These are phyloP conservation scores for Phalaenopsis hybrid DNA, from an alignment of 116 monocot genomes.

Conservation along the genomic window DNA sequence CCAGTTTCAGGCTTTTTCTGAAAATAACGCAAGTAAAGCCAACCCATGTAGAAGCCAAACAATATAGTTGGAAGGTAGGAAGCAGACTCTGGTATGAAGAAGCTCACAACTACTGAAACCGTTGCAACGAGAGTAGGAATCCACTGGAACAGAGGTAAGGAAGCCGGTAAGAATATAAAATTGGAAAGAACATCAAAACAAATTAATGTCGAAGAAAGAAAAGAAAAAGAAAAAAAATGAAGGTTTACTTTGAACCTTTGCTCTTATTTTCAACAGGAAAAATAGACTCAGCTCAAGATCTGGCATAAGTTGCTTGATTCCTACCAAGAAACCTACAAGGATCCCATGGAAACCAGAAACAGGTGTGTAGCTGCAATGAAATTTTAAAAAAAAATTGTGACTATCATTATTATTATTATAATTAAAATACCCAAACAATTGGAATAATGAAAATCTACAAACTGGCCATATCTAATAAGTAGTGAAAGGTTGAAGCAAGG, in stretches of 20 bases:
- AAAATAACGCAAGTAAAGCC: conserved; percentile 90
- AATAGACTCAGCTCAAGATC: conserved; percentile 62
- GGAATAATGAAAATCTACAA: neutral
- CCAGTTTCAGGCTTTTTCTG: conserved; percentile 77
- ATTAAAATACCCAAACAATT: neutral
- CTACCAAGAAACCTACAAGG: conserved; percentile 87
- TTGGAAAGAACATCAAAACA: neutral
- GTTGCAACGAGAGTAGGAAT: conserved; percentile 52
- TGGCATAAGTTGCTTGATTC: conserved; percentile 90
- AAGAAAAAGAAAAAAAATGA: neutral
- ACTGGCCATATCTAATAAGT: neutral
- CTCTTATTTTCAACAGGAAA: conserved; percentile 49
- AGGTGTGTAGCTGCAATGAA: conserved; percentile 60
- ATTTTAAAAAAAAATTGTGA: conserved; percentile 5
- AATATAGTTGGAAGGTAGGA: conserved; percentile 56
- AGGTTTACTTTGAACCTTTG: conserved; percentile 39
- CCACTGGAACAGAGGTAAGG: conserved; percentile 39
- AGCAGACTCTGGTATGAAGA: conserved; percentile 38
- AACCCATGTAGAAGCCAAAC: conserved; percentile 84
- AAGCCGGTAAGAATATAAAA: conserved; percentile 1
- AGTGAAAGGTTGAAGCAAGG: neutral
- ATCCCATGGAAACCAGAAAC: conserved; percentile 87
- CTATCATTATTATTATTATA: neutral
- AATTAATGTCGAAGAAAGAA: neutral
- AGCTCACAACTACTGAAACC: conserved; percentile 45